A percentile compares a stretch with the other conserved stretches of the same genome.
These are phyloP conservation scores for Pythium angustatum DNA, from an alignment of 352 stramenopile genomes.

Conservation along the genomic window DNA sequence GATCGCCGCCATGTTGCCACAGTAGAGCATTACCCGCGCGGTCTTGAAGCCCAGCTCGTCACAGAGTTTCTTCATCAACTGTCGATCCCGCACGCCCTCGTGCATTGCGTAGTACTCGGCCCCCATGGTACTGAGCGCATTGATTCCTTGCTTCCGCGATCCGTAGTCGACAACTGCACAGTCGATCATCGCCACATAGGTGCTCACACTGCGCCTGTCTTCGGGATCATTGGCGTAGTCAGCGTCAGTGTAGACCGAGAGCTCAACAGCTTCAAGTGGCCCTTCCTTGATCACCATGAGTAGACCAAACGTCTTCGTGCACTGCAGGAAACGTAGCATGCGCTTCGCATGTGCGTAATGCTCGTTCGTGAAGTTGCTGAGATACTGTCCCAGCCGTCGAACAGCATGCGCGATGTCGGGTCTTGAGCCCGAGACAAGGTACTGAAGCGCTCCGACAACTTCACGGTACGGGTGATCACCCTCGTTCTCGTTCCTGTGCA, in stretches of 20 bases:
- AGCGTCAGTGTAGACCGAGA: conserved; percentile 24
- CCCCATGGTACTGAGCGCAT: conserved; percentile 31
- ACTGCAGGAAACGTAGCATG: conserved; percentile 19
- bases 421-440: conserved; percentile 27
- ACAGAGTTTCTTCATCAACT: conserved; percentile 23
- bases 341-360: conserved; percentile 15
- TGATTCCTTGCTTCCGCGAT: conserved; percentile 34
- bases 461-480: conserved; percentile 8
- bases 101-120: conserved; percentile 34
- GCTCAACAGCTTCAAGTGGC: neutral
- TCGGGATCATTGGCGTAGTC: conserved; percentile 33
- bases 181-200: conserved; percentile 30
- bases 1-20: conserved; percentile 30
- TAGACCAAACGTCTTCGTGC: neutral
- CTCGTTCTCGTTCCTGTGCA: neutral
- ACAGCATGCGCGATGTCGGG: conserved; percentile 29
- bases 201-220: conserved; percentile 27
- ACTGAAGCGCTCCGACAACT: conserved; percentile 19
- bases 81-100: conserved; percentile 22
- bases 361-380: neutral
- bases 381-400: conserved; percentile 20
- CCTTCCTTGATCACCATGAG: neutral
- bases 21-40: conserved; percentile 1
- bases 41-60: conserved; percentile 20
- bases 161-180: conserved; percentile 28